Percentiles rank a stretch among this genome's conserved stretches.
Conservation (phyloP, 2,329 filamentous ascomycete genomes). For the Aspergillus sp. region DNA sequence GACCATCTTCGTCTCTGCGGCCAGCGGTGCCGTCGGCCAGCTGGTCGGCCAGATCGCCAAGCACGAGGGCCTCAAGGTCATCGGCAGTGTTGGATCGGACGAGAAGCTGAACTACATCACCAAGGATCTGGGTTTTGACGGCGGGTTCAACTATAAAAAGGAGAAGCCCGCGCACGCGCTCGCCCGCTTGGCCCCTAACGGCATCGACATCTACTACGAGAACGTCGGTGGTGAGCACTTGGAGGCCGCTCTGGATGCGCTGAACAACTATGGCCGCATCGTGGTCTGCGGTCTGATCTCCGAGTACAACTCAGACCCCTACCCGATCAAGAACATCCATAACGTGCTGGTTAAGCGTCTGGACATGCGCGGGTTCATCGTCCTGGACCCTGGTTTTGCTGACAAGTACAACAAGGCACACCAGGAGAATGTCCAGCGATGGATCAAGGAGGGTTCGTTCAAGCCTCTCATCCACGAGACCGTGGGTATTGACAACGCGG, state of each 20-base stretch:
- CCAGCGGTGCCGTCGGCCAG: constrained; percentile 73
- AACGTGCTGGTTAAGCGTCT: constrained; percentile 60
- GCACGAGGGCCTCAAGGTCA: constrained; percentile 67
- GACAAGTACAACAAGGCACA: constrained; percentile 61
- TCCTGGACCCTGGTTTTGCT: constrained; percentile 56
- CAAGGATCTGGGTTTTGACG: constrained; percentile 62
- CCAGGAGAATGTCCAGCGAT: constrained; percentile 65
- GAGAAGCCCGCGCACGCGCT: constrained; percentile 63
- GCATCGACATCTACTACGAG: constrained; percentile 77
- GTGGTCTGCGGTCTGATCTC: constrained; percentile 61
- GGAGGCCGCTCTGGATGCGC: constrained; percentile 55
- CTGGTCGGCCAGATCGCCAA: constrained; percentile 78
- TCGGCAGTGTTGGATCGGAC: constrained; percentile 71
- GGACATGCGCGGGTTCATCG: constrained; percentile 65
- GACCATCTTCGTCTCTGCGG: constrained; percentile 74
- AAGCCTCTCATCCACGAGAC: constrained; percentile 62
- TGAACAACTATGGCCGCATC: constrained; percentile 61
- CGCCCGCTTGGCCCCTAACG: constrained; percentile 61
- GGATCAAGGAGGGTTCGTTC: constrained; percentile 67
- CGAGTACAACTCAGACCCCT: constrained; percentile 65
- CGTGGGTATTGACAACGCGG: constrained; percentile 67
- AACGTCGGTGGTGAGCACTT: constrained; percentile 71
- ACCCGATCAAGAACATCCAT: constrained; percentile 60
- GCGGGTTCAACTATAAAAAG: constrained; percentile 81
- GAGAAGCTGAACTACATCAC: constrained; percentile 69